These are phyloP conservation scores for Arthrinium phaeospermum DNA, from an alignment of 2,329 filamentous ascomycete genomes.

Conservation along the genomic window DNA sequence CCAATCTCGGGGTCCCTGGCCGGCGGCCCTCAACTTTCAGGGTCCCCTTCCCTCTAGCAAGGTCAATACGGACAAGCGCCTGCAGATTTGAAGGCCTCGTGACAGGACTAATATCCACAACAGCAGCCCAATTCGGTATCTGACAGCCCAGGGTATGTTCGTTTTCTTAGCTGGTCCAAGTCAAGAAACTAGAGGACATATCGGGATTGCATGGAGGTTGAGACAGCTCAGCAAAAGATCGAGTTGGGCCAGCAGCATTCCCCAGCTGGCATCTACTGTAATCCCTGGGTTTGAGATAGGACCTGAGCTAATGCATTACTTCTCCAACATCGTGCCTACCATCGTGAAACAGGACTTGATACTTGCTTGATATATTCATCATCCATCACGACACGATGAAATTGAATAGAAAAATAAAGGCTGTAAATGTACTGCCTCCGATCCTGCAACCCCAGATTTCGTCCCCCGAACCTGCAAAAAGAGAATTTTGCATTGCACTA, in stretches of 20 bases:
- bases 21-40: conserved; percentile 19
- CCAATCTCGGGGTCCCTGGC: background rate
- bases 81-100: conserved; percentile 27
- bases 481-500: conserved; percentile 24
- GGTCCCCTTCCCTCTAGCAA: conserved; percentile 25
- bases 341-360: too few relatives aligned
- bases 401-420: too few relatives aligned
- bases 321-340: background rate
- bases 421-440: too few relatives aligned
- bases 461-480: background rate
- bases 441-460: too few relatives aligned
- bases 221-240: background rate
- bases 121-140: background rate
- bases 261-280: too few relatives aligned
- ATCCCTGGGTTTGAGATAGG: too few relatives aligned
- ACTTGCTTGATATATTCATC: too few relatives aligned
- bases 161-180: background rate
- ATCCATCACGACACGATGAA: too few relatives aligned
- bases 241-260: background rate
- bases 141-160: background rate
- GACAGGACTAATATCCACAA: conserved; percentile 23
- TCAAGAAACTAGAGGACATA: background rate
- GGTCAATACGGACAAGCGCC: conserved; percentile 20
- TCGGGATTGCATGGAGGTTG: background rate
- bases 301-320: too few relatives aligned